These are phyloP conservation scores for Tetracentron sinense DNA, from an alignment of 164 flowering plant species.

Conservation along the genomic window DNA sequence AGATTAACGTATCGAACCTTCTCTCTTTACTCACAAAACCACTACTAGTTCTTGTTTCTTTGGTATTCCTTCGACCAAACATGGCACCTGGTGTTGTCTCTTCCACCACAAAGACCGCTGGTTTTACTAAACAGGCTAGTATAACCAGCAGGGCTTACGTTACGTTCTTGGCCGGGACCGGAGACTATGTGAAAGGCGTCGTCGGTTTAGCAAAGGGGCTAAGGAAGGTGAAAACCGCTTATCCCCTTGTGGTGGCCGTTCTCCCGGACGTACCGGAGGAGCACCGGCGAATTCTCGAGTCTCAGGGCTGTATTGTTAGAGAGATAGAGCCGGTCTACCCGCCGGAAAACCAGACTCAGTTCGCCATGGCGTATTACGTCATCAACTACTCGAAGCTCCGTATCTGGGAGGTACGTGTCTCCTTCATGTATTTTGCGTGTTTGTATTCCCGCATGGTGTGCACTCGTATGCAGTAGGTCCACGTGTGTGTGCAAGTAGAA, in stretches of 20 bases:
- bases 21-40: not conserved
- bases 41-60: not conserved
- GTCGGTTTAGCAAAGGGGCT: constrained; percentile 58
- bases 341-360: constrained; percentile 54
- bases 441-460: not conserved
- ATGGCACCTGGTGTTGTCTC: constrained; percentile 9
- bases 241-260: constrained; percentile 59
- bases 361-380: constrained; percentile 71
- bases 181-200: constrained; percentile 54
- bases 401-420: constrained; percentile 62
- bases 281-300: constrained; percentile 42
- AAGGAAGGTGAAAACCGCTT: constrained; percentile 38
- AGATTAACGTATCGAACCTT: not conserved
- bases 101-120: not conserved
- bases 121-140: constrained; percentile 5
- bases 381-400: constrained; percentile 83
- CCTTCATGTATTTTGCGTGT: not conserved
- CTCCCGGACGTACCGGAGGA: constrained; percentile 60
- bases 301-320: constrained; percentile 60
- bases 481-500: too few species aligned
- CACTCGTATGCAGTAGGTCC: not conserved
- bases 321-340: constrained; percentile 66
- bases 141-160: constrained; percentile 38
- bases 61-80: not conserved
- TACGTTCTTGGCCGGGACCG: constrained; percentile 55